A percentile compares a stretch with the other conserved stretches of the same genome.
Evolutionary conservation across 768 basidiomycete species (phyloP).

Genomic region (Plicaturopsis crispa): DNA sequence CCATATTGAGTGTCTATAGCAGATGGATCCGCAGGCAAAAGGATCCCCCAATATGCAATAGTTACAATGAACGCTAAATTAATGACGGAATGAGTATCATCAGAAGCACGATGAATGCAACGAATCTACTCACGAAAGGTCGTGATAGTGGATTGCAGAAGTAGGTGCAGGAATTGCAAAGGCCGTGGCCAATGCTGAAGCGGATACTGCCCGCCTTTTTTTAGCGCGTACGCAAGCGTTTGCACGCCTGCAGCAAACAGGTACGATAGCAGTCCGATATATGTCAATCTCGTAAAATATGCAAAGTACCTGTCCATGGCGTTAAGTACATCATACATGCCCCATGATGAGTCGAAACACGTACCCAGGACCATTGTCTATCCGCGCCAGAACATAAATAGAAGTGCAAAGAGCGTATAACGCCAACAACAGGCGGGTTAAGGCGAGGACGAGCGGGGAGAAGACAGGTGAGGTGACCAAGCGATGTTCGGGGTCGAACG

Average conservation of each 20-base stretch:
- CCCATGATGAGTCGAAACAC: conserved; percentile 20
- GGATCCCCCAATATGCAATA: conserved; percentile 52
- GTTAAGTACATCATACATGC: conserved; percentile 19
- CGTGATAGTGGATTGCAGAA: conserved; percentile 41
- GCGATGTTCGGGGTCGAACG: too few relatives aligned
- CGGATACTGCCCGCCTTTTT: conserved; percentile 30
- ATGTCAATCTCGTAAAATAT: conserved; percentile 60
- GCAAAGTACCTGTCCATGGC: conserved; percentile 40
- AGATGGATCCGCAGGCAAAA: conserved; percentile 37
- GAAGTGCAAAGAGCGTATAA: conserved; percentile 35
- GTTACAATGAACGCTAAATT: conserved; percentile 55
- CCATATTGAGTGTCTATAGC: too few relatives aligned
- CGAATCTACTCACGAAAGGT: conserved; percentile 45
- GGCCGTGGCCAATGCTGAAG: conserved; percentile 51
- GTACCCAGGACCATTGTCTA: conserved; percentile 23
- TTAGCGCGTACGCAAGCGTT: conserved; percentile 33
- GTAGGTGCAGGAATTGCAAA: conserved; percentile 49
- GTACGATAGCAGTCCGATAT: conserved; percentile 55
- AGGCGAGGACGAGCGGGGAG: conserved; percentile 34
- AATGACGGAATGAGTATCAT: neutral
- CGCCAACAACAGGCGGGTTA: conserved; percentile 39
- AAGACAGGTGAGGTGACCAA: conserved; percentile 46
- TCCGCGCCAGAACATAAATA: conserved; percentile 27
- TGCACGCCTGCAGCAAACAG: conserved; percentile 53
- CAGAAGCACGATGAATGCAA: neutral